Percentiles rank a stretch among this genome's conserved stretches.
phyloP scores from a whole-genome alignment of 257 asterid species.

The Phtheirospermum japonicum region DNA sequence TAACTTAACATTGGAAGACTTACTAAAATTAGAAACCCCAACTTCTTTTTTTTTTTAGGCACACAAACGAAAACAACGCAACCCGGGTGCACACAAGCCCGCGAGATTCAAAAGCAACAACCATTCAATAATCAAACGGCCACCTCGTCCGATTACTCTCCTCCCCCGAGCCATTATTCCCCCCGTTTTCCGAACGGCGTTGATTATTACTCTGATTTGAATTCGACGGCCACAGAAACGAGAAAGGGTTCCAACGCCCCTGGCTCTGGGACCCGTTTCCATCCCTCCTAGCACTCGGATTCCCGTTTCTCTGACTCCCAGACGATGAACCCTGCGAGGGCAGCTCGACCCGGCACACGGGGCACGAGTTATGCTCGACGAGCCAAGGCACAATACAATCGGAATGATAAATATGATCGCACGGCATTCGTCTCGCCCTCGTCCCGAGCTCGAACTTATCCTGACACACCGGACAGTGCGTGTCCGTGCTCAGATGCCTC shows the following conservation, averaged over 20 bases:
- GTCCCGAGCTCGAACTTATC: conserved; percentile 63
- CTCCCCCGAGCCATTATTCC: conserved; percentile 40
- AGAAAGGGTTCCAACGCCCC: conserved; percentile 78
- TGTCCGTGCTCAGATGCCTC: conserved; percentile 53
- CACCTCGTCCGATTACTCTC: conserved; percentile 36
- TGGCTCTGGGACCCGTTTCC: conserved; percentile 52
- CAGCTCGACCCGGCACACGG: conserved; percentile 68
- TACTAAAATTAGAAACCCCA: neutral
- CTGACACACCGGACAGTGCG: conserved; percentile 70
- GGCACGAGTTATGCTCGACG: conserved; percentile 68
- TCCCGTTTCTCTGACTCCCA: conserved; percentile 37
- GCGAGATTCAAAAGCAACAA: conserved; percentile 17
- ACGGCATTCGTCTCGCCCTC: conserved; percentile 76
- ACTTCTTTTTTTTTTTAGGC: conserved; percentile 2
- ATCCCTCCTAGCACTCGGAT: conserved; percentile 31
- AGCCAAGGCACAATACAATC: conserved; percentile 83
- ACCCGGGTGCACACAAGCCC: neutral
- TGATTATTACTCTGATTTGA: conserved; percentile 33
- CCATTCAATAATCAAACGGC: conserved; percentile 42
- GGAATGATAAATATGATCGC: conserved; percentile 65
- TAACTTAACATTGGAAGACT: too few relatives aligned
- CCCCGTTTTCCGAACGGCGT: conserved; percentile 36
- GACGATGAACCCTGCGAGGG: conserved; percentile 38
- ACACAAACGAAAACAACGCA: conserved; percentile 17
- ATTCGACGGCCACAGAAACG: conserved; percentile 69